Base-by-base conservation (phyloP, 2,329 filamentous ascomycete species). In the Fusarium xylarioides region DNA sequence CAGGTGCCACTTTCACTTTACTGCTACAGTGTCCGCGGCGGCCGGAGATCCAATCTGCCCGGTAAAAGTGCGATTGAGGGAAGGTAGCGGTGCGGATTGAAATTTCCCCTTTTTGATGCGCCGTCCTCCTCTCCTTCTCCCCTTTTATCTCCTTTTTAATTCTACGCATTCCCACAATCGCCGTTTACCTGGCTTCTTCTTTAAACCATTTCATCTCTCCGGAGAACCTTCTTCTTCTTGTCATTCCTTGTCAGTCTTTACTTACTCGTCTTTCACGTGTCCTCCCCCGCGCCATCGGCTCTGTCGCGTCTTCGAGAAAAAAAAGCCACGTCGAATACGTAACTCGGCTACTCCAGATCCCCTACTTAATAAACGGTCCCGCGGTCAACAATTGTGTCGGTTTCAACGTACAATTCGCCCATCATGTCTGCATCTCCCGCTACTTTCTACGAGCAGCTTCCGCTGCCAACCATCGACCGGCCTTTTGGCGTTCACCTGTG, bases 401-500 rank as follows among this genome's bases (percentile, higher is more conserved):
- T 61, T 68, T 38, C 56, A 64, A 49, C 56, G 43, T 63, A 56
- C 30, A 65, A 59, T 52, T 70, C 66, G 70, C 74, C 77, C 77
- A 76, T 69, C 80, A 84, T 83, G 81, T 81, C 81, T 63, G 72
- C 78, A 57, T 74, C 79, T 57, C 81, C 85, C 63, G 80, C 85
- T 67, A 82, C 84, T 71, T 85, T 88, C 74, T 86, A 83, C 83
- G 86, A 88, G 80, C 83, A 88, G 77, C 79, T 91, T 70, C 88
- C 93, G 81, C 81, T 91, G 76, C 95, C 95, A 63, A 94, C 94
- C 71, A 88, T 98, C 83, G 95, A 98, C 82, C 91, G 93, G 74
- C 95, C 95, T 38, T 98, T 98, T 80, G 96, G 95, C 82, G 86
- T 98, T 76, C 88, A 93, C 73, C 85, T 98, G 83, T 98, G 96